A percentile compares a stretch with the other conserved stretches of the same genome.
These are phyloP conservation scores for Metschnikowia kofuensis DNA, from an alignment of 805 yeast genomes.

Conservation along the genomic window DNA sequence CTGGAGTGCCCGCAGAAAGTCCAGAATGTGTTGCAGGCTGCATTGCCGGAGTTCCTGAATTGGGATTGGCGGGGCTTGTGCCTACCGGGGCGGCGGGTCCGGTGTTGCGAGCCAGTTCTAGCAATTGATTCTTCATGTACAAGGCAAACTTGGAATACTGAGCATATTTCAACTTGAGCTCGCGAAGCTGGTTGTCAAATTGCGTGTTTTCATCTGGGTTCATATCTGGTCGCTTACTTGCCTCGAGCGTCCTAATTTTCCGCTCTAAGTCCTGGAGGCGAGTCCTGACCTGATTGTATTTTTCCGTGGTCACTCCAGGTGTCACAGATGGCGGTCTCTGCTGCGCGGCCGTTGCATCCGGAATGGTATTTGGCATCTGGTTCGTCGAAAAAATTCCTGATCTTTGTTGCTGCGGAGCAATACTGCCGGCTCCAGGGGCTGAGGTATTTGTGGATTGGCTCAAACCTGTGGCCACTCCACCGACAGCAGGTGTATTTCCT, in stretches of 20 bases:
- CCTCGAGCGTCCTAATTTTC: constrained; percentile 49
- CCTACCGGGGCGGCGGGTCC: constrained; percentile 5
- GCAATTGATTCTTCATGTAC: constrained; percentile 42
- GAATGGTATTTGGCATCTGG: constrained; percentile 5
- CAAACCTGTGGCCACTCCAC: neutral
- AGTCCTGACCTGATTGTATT: constrained; percentile 43
- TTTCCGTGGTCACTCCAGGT: constrained; percentile 29
- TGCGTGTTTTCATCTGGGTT: constrained; percentile 44
- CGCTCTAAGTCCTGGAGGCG: constrained; percentile 48
- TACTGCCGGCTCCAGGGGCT: neutral
- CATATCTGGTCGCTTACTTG: constrained; percentile 42
- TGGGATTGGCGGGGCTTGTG: constrained; percentile 6
- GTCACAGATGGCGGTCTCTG: constrained; percentile 4
- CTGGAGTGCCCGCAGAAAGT: constrained; percentile 6
- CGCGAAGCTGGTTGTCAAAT: constrained; percentile 48
- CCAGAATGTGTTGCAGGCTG: constrained; percentile 2
- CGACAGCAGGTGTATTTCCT: neutral
- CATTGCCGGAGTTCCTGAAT: constrained; percentile 3
- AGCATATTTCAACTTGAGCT: constrained; percentile 44
- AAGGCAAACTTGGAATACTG: constrained; percentile 51
- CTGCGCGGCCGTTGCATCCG: constrained; percentile 3
- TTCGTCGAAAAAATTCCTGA: constrained; percentile 3
- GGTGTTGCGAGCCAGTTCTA: constrained; percentile 27
- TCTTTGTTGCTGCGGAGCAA: neutral
- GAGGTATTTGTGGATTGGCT: neutral